Percentiles rank a stretch among this genome's conserved stretches.
phyloP scores from a whole-genome alignment of 2,329 filamentous ascomycete genomes.

The Ophiostoma angusticollis region DNA sequence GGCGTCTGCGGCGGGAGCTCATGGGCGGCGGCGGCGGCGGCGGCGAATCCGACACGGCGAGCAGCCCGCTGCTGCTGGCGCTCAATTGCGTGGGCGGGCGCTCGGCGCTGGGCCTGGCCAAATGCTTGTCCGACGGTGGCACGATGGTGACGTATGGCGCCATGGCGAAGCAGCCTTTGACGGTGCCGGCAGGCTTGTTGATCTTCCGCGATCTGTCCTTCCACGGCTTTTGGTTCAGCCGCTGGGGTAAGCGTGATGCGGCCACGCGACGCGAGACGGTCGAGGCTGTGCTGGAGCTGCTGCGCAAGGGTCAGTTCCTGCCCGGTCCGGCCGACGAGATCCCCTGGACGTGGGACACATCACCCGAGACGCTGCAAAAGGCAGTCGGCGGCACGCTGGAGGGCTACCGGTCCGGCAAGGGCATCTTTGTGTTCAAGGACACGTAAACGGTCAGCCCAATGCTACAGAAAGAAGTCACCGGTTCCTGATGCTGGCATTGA shows the following conservation, averaged over 20 bases:
- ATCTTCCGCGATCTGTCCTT: constrained; percentile 92
- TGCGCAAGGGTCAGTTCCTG: constrained; percentile 61
- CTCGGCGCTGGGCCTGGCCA: constrained; percentile 64
- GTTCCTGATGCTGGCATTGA: no score
- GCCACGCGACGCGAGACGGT: constrained; percentile 66
- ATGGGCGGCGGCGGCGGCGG: no score
- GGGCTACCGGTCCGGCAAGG: constrained; percentile 79
- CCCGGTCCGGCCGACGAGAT: constrained; percentile 76
- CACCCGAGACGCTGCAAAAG: constrained; percentile 51
- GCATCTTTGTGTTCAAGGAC: constrained; percentile 68
- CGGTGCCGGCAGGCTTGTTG: constrained; percentile 66
- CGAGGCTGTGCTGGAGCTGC: constrained; percentile 69
- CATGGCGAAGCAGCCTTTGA: constrained; percentile 81
- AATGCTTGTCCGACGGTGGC: constrained; percentile 53
- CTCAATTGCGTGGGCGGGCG: constrained; percentile 93
- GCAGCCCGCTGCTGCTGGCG: constrained; percentile 56
- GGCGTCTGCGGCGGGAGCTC: constrained; percentile 43
- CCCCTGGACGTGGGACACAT: constrained; percentile 71
- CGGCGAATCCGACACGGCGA: constrained; percentile 46
- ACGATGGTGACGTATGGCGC: constrained; percentile 89
- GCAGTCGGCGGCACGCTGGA: constrained; percentile 73
- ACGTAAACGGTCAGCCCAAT: constrained; percentile 33
- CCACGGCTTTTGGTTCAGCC: constrained; percentile 88
- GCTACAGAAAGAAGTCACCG: background rate
- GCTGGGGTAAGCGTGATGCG: constrained; percentile 68